A percentile compares a stretch with the other conserved stretches of the same genome.
Evolutionary conservation across 805 yeast genomes (phyloP).

Genomic region (Saccharomycopsis olivae): DNA sequence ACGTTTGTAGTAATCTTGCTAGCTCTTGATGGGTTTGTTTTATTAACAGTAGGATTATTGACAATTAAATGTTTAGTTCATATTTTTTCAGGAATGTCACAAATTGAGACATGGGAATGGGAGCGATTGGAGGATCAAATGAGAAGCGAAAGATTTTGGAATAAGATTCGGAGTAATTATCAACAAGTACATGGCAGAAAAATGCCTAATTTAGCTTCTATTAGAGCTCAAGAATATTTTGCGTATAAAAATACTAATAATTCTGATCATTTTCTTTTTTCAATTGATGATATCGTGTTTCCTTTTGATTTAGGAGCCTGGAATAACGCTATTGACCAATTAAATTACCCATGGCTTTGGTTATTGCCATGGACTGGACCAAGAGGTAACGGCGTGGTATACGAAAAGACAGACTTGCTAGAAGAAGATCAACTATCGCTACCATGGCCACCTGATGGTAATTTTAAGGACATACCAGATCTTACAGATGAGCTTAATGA

Average conservation of each 20-base stretch:
- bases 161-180: constrained; percentile 36
- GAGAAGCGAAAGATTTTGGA: constrained; percentile 44
- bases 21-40: constrained; percentile 49
- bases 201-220: constrained; percentile 18
- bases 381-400: constrained; percentile 46
- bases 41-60: constrained; percentile 47
- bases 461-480: constrained; percentile 13
- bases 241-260: constrained; percentile 8
- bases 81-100: constrained; percentile 61
- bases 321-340: constrained; percentile 38
- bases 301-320: constrained; percentile 71
- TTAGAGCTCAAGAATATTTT: constrained; percentile 11
- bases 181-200: constrained; percentile 18
- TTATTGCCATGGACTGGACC: constrained; percentile 63
- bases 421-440: constrained; percentile 51
- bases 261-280: constrained; percentile 23
- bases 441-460: constrained; percentile 88
- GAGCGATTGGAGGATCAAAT: constrained; percentile 69
- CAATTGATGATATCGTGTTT: constrained; percentile 60
- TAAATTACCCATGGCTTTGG: constrained; percentile 63
- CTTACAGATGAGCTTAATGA: constrained; percentile 17
- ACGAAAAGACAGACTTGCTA: constrained; percentile 40
- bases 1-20: constrained; percentile 42
- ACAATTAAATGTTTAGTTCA: constrained; percentile 50
- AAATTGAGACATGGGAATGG: constrained; percentile 86